Conservation (phyloP, 2,329 filamentous ascomycete species). For the Dactylellina parvicollis region DNA sequence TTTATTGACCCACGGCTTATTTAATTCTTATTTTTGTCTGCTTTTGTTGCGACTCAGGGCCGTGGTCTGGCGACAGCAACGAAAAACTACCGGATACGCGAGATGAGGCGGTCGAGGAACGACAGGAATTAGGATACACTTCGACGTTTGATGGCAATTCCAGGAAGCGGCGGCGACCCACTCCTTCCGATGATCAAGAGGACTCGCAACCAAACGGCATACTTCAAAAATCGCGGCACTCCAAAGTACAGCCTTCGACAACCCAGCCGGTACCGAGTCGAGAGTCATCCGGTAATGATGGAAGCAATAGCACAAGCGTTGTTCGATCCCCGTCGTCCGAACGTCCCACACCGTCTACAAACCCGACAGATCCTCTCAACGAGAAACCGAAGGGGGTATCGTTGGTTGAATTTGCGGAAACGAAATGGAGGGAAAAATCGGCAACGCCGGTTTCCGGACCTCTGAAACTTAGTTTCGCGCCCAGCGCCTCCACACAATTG, state of each 20-base stretch:
- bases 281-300: slow-evolving; percentile 5
- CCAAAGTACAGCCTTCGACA: background rate
- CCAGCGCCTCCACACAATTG: slow-evolving; percentile 14
- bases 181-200: slow-evolving; percentile 13
- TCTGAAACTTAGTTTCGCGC: background rate
- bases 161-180: slow-evolving; percentile 42
- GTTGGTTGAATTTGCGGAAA: slow-evolving; percentile 39
- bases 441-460: slow-evolving; percentile 12
- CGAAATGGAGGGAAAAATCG: slow-evolving; percentile 36
- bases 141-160: slow-evolving; percentile 40
- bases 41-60: background rate
- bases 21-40: background rate
- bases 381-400: slow-evolving; percentile 2
- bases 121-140: slow-evolving; percentile 33
- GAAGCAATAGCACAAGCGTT: slow-evolving; percentile 9
- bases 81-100: slow-evolving; percentile 1
- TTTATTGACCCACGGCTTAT: slow-evolving; percentile 9
- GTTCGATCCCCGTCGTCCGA: slow-evolving; percentile 4
- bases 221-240: background rate
- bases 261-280: background rate
- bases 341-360: slow-evolving; percentile 17
- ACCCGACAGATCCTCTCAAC: background rate
- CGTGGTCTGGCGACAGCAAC: background rate
- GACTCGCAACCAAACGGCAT: slow-evolving; percentile 1
- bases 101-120: slow-evolving; percentile 34